A percentile compares a stretch with the other conserved stretches of the same genome.
These are phyloP conservation scores for Leavenworthia alabamica DNA, from an alignment of 345 rosid genomes.

Conservation along the genomic window DNA sequence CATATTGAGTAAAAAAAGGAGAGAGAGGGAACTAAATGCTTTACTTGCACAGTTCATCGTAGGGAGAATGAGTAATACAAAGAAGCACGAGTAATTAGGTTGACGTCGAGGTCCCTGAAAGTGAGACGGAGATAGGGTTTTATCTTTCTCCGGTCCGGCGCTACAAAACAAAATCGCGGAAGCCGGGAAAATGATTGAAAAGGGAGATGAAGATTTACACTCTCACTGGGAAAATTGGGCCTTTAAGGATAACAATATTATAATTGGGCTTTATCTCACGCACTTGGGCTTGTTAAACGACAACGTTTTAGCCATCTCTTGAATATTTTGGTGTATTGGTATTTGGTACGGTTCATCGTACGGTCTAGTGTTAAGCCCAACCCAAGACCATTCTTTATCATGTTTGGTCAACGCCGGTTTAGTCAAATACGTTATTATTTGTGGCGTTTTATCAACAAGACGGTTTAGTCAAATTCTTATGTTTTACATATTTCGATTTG, in stretches of 20 bases:
- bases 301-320: too few relatives aligned
- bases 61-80: slow-evolving; percentile 6
- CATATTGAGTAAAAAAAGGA: background rate
- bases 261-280: background rate
- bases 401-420: background rate
- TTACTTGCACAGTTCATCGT: slow-evolving; percentile 83
- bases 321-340: too few relatives aligned
- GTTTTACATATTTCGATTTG: too few relatives aligned
- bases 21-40: background rate
- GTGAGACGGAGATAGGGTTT: slow-evolving; percentile 28
- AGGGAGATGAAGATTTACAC: background rate
- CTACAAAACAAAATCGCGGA: slow-evolving; percentile 9
- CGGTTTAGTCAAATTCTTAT: background rate
- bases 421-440: background rate
- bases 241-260: background rate
- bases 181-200: slow-evolving; percentile 19
- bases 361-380: background rate
- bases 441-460: background rate
- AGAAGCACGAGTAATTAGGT: background rate
- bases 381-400: background rate
- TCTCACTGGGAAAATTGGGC: background rate
- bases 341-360: too few relatives aligned
- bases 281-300: background rate
- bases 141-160: too few relatives aligned
- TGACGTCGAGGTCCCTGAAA: background rate